phyloP scores from a whole-genome alignment of 345 rosid genomes.

The Fremontodendron californicum region DNA sequence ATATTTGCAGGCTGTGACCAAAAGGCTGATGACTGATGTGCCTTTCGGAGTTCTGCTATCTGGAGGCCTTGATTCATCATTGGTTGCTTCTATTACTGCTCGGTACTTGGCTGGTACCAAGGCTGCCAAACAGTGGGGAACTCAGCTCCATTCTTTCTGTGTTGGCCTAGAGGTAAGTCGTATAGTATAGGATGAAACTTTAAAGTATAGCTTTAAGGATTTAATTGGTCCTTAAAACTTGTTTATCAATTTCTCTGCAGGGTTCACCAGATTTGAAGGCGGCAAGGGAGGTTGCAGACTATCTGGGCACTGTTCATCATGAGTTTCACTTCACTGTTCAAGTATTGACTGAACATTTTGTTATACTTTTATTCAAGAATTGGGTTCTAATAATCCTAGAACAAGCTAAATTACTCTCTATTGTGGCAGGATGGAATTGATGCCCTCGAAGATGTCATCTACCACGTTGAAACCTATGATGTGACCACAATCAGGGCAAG shows the following conservation, averaged over 20 bases:
- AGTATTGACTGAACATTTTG: slow-evolving; percentile 26
- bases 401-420: neutral
- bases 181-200: neutral
- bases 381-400: neutral
- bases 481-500: slow-evolving; percentile 89
- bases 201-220: neutral
- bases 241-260: slow-evolving; percentile 32
- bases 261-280: slow-evolving; percentile 88
- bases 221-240: slow-evolving; percentile 2
- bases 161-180: slow-evolving; percentile 74
- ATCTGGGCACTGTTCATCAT: slow-evolving; percentile 83
- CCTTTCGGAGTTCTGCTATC: slow-evolving; percentile 92
- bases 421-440: slow-evolving; percentile 71
- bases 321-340: slow-evolving; percentile 91
- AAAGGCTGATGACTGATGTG: slow-evolving; percentile 91
- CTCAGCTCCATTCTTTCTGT: slow-evolving; percentile 85
- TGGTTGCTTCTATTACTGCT: slow-evolving; percentile 80
- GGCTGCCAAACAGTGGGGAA: slow-evolving; percentile 80
- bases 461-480: slow-evolving; percentile 86
- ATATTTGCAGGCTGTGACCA: slow-evolving; percentile 68
- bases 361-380: neutral
- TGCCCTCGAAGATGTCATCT: slow-evolving; percentile 92
- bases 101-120: slow-evolving; percentile 72
- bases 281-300: slow-evolving; percentile 82
- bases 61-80: slow-evolving; percentile 91